Conservation (phyloP, 805 yeast species). For the Dipodascopsis uninucleata region DNA sequence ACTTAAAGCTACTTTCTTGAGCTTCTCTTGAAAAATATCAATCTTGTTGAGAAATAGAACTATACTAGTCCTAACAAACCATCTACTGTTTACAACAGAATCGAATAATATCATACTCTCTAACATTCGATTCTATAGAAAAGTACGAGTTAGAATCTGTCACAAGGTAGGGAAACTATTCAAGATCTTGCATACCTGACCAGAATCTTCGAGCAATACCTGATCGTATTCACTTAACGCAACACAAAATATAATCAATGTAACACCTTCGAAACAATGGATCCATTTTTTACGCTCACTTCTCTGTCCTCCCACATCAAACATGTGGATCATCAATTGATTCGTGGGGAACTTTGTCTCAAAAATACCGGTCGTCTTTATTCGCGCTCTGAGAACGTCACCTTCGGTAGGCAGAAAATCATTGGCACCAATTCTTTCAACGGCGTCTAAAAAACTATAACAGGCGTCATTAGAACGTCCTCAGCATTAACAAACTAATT, state of each 20-base stretch:
- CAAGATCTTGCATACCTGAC: slow-evolving; percentile 45
- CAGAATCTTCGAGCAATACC: slow-evolving; percentile 67
- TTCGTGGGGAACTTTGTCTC: slow-evolving; percentile 78
- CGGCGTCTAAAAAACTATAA: slow-evolving; percentile 56
- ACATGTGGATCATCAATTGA: slow-evolving; percentile 58
- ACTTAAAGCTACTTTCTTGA: slow-evolving; percentile 76
- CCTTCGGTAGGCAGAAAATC: slow-evolving; percentile 68
- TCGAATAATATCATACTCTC: slow-evolving; percentile 83
- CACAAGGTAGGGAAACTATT: neutral
- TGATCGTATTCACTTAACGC: slow-evolving; percentile 91
- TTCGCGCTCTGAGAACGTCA: slow-evolving; percentile 82
- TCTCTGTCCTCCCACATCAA: slow-evolving; percentile 94
- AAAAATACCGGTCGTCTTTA: slow-evolving; percentile 88
- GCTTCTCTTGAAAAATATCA: slow-evolving; percentile 82
- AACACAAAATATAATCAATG: slow-evolving; percentile 84
- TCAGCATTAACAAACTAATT: neutral
- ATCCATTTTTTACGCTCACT: slow-evolving; percentile 97
- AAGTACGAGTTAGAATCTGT: neutral
- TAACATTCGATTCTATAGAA: slow-evolving; percentile 60
- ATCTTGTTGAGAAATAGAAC: slow-evolving; percentile 85
- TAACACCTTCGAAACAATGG: slow-evolving; percentile 90
- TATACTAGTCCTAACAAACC: slow-evolving; percentile 86
- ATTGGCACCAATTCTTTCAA: slow-evolving; percentile 56
- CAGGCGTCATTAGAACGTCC: neutral
- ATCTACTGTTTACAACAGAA: slow-evolving; percentile 84